Evolutionary conservation across 169 alveolate genomes (phyloP), one percentile per base, ranked within the genome.

Genomic region (Plasmodium billcollinsi): DNA sequence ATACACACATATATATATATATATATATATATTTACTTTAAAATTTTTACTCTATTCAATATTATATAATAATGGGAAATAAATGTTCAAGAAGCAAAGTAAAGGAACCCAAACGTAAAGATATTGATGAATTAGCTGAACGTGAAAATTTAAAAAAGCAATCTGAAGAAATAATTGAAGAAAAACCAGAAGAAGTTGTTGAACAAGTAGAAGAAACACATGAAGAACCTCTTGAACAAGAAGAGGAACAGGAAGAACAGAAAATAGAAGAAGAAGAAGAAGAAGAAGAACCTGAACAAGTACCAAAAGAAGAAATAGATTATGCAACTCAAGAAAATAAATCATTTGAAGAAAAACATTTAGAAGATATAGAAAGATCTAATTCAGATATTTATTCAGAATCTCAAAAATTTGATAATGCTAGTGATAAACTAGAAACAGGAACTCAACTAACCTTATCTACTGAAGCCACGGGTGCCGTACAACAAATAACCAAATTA

Each of bases 51-150:
- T 43, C 24, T 49, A n/a, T n/a, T n/a, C 14, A 73, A 65, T 29
- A 39, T 65, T 66, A 78, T 71, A 78, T 43, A 33, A 33, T 33
- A 78, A 78, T 78, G 89, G 89, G 89, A 58, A 65, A 59, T 54
- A 12, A 21, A 12, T 93, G 96, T 85, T 72, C 71, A 73, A 90
- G 88, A 58, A 90, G 75, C 83, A 88, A 72, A 88, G 94, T 93
- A n/a, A 93, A 88, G 78, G 86, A 83, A 75, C 96, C 96, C 63
- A 90, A 90, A 85, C 88, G 96, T 66, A 90, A 88, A 61, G 93
- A 93, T 43, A 92, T 93, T 47, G 75, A 93, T 61, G 96, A 93
- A 54, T 49, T 74, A 47, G 91, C 94, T 2, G 94, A 71, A 49
- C 59, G 74, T 39, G 71, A 78, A 69, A 65, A 61, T 15, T 11